Percentiles rank a stretch among this genome's conserved stretches.
These are phyloP conservation scores for Alternaria burnsii DNA, from an alignment of 2,329 filamentous ascomycete genomes.

Conservation along the genomic window DNA sequence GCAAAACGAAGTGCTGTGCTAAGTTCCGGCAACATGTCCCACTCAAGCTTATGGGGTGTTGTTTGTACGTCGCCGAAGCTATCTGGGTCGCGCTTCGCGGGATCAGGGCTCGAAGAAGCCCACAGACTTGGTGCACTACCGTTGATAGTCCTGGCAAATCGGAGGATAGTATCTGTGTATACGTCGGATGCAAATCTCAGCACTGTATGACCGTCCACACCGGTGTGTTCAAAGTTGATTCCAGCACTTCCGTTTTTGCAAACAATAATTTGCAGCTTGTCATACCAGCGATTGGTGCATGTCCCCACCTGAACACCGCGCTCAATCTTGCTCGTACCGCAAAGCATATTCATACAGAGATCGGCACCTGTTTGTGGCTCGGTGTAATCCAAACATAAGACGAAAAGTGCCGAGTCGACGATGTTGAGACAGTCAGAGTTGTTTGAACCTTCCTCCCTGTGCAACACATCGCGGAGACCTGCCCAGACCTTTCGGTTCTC, in stretches of 20 bases:
- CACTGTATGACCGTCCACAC: slow-evolving; percentile 96
- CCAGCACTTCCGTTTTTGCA: slow-evolving; percentile 98
- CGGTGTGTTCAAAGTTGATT: slow-evolving; percentile 99
- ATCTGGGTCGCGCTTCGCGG: slow-evolving; percentile 86
- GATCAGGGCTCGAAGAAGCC: slow-evolving; percentile 90
- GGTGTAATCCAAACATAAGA: slow-evolving; percentile 91
- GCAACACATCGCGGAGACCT: slow-evolving; percentile 84
- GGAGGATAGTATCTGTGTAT: slow-evolving; percentile 96
- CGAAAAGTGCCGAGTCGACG: slow-evolving; percentile 91
- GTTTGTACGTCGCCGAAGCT: slow-evolving; percentile 94
- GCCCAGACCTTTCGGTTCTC: slow-evolving; percentile 98
- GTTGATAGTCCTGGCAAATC: slow-evolving; percentile 95
- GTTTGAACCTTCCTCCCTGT: slow-evolving; percentile 85
- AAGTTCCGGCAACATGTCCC: slow-evolving; percentile 95
- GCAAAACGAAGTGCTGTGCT: slow-evolving; percentile 92
- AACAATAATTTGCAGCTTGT: slow-evolving; percentile 98
- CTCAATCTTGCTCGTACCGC: slow-evolving; percentile 89
- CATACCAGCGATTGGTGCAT: slow-evolving; percentile 98
- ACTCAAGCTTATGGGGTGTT: slow-evolving; percentile 94
- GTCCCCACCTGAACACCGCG: slow-evolving; percentile 95
- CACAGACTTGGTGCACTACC: slow-evolving; percentile 90
- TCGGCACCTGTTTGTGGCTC: slow-evolving; percentile 82
- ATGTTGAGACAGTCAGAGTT: slow-evolving; percentile 97
- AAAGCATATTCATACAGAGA: slow-evolving; percentile 98
- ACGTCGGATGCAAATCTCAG: slow-evolving; percentile 94